phyloP scores from a whole-genome alignment of 352 stramenopile genomes.

The Aphanomyces astaci region DNA sequence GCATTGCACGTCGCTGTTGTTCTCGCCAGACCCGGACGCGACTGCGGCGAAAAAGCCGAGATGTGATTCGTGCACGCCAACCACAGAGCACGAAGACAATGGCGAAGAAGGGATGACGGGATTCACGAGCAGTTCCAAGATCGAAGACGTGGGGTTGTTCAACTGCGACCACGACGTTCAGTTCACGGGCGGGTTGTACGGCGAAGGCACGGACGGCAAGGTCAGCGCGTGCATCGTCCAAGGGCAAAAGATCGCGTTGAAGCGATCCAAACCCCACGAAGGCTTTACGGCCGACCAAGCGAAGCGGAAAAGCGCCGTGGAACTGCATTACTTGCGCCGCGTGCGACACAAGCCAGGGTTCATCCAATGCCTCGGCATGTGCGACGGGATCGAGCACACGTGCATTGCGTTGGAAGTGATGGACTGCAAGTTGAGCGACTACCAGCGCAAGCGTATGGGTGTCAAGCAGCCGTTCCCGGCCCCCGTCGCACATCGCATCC shows the following conservation, averaged over 20 bases:
- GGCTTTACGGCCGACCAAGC: slow-evolving; percentile 64
- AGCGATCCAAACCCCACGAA: slow-evolving; percentile 69
- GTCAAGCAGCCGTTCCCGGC: slow-evolving; percentile 18
- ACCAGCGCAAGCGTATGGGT: slow-evolving; percentile 57
- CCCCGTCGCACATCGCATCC: slow-evolving; percentile 23
- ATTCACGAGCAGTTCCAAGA: slow-evolving; percentile 75
- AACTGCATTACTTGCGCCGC: slow-evolving; percentile 71
- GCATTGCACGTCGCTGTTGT: not conserved
- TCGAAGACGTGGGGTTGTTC: slow-evolving; percentile 77
- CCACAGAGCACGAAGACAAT: slow-evolving; percentile 17
- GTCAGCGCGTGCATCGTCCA: slow-evolving; percentile 65
- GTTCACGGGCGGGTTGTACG: slow-evolving; percentile 73
- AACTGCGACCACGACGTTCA: slow-evolving; percentile 76
- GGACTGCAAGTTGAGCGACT: slow-evolving; percentile 83
- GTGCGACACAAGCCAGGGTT: slow-evolving; percentile 71
- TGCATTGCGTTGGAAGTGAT: slow-evolving; percentile 83
- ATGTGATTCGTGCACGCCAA: slow-evolving; percentile 1
- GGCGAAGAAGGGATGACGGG: slow-evolving; percentile 10
- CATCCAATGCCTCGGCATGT: slow-evolving; percentile 71
- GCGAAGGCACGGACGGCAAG: slow-evolving; percentile 77
- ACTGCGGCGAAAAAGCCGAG: slow-evolving; percentile 2
- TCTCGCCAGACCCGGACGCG: slow-evolving; percentile 2
- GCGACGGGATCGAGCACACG: slow-evolving; percentile 75
- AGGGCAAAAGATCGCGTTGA: slow-evolving; percentile 75
- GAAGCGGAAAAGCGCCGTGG: slow-evolving; percentile 67